Evolutionary conservation across 1,284 basidiomycete genomes (phyloP).

Genomic region (Puccinia novopanici): DNA sequence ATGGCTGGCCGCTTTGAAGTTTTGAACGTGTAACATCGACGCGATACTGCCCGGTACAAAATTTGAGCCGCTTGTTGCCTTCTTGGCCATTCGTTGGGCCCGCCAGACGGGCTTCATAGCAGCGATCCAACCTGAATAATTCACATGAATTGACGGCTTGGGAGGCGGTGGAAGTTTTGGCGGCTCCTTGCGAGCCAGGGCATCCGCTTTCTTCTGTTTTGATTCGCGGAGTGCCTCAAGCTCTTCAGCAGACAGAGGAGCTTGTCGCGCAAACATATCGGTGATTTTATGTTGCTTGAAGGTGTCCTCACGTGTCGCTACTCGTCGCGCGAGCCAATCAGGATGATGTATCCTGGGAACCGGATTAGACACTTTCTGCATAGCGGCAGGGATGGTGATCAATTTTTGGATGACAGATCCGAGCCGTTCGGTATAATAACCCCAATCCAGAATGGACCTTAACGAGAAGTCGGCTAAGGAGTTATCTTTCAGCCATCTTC

Average conservation of each 20-base stretch:
- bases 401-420: constrained; percentile 98
- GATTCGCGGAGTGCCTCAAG: constrained; percentile 42
- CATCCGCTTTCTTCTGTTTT: constrained; percentile 56
- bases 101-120: constrained; percentile 81
- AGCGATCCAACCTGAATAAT: constrained; percentile 79
- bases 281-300: constrained; percentile 97
- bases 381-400: constrained; percentile 97
- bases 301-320: constrained; percentile 86
- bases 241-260: constrained; percentile 51
- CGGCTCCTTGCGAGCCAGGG: constrained; percentile 57
- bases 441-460: constrained; percentile 94
- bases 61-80: constrained; percentile 53
- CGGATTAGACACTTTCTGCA: constrained; percentile 95
- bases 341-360: constrained; percentile 94
- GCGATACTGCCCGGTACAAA: constrained; percentile 55
- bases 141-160: constrained; percentile 58
- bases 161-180: constrained; percentile 51
- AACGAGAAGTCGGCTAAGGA: constrained; percentile 85
- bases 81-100: constrained; percentile 61
- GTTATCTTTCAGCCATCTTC: constrained; percentile 95
- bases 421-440: constrained; percentile 95
- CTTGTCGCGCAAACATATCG: constrained; percentile 78
- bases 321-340: constrained; percentile 92
- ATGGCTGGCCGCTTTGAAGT: constrained; percentile 66
- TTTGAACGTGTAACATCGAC: constrained; percentile 76